Evolutionary conservation across 257 asterid species (phyloP), one percentile per base, ranked within the genome.

Genomic region (Salvia splendens): DNA sequence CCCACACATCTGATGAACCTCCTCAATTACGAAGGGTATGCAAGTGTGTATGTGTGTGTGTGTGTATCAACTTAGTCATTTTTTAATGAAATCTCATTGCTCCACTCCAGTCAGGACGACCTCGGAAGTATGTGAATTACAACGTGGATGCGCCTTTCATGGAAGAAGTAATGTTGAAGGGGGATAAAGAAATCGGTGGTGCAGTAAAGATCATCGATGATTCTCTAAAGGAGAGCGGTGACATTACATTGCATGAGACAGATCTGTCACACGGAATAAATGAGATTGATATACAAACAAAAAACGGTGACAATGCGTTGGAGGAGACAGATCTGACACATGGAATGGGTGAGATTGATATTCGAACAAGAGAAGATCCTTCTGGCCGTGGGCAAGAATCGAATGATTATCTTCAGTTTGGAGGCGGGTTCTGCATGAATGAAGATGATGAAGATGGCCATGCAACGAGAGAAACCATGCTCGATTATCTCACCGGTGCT

Each of bases 371-470:
- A 48, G 80, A 70, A 17, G 20, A 17, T 66, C 68, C 69, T 69
- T 48, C 55, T 4, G 16, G 74, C 24, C 75, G 77, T 73, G 72
- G 65, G 53, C 64, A 51, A 54, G 67, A 60, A 48, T 50, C 80
- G 4, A 65, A 80, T 42, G 95, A 82, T 12, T 85, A 81, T 86
- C 88, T 86, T 60, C 77, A 80, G 55, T 71, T 73, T 24, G 97
- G 97, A 8, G 98, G 98, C 66, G 98, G 97, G 41, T 90, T 93
- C 77, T 86, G 96, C 70, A 33, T 72, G 62, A 89, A 84, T 8
- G 92, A 81, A 54, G 91, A 87, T 6, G 89, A 84, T 6, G 78
- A 65, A 52, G 79, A 74, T 12, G 77, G 16, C 54, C 54, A 12
- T 35, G 51, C 82, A 57, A 16, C 52, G 12, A 62, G 38, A 47